Percentiles rank a stretch among this genome's conserved stretches.
phyloP scores from a whole-genome alignment of 345 rosid genomes.

The Eutrema japonicum region DNA sequence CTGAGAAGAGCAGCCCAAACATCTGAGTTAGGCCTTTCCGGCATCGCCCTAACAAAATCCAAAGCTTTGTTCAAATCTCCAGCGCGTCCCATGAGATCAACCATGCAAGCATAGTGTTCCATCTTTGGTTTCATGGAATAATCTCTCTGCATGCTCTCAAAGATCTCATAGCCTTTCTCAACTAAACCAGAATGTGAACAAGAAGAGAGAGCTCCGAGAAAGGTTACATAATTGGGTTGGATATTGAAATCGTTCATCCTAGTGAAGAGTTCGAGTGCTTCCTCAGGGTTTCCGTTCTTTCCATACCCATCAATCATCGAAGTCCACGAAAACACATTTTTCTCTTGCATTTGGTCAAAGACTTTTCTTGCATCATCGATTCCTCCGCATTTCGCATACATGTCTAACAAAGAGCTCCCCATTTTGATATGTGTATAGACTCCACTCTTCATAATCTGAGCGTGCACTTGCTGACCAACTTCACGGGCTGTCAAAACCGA shows the following conservation, averaged over 20 bases:
- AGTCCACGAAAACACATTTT: conserved; percentile 90
- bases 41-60: conserved; percentile 62
- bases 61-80: conserved; percentile 70
- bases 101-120: conserved; percentile 97
- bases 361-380: conserved; percentile 61
- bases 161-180: conserved; percentile 66
- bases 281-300: conserved; percentile 69
- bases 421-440: conserved; percentile 58
- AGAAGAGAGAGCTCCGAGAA: conserved; percentile 85
- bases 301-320: conserved; percentile 98
- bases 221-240: conserved; percentile 77
- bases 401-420: conserved; percentile 89
- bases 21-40: conserved; percentile 75
- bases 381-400: conserved; percentile 89
- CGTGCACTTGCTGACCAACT: conserved; percentile 73
- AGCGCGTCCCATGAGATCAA: conserved; percentile 86
- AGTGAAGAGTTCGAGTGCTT: conserved; percentile 75
- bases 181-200: conserved; percentile 89
- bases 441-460: conserved; percentile 68
- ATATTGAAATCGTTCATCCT: conserved; percentile 54
- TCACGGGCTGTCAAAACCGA: conserved; percentile 65
- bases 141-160: conserved; percentile 77
- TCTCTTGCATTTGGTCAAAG: conserved; percentile 66
- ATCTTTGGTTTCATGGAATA: conserved; percentile 68
- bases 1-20: conserved; percentile 94